These are phyloP conservation scores for Pichia norvegensis DNA, from an alignment of 1,139 yeast species.

Conservation along the genomic window DNA sequence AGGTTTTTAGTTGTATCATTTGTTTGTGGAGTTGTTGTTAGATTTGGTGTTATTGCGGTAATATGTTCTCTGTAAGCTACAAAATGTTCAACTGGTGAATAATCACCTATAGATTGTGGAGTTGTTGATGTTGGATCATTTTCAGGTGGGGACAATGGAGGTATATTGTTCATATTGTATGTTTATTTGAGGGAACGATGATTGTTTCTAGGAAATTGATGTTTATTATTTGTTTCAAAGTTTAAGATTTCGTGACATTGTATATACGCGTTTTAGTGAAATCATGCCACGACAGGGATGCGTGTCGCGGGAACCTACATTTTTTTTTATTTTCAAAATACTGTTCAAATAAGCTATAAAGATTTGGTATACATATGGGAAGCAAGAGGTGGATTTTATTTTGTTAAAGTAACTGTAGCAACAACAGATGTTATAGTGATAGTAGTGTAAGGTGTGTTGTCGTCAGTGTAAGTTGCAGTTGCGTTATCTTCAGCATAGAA, in stretches of 20 bases:
- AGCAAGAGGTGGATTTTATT: too few species aligned
- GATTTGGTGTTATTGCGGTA: not conserved
- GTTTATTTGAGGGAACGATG: too few species aligned
- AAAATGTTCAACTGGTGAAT: constrained; percentile 10
- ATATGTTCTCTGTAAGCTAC: constrained; percentile 7
- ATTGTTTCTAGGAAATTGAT: too few species aligned
- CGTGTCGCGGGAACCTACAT: too few species aligned
- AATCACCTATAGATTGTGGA: constrained; percentile 10
- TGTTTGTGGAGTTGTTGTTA: not conserved
- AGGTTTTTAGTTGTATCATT: not conserved
- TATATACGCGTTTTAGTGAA: too few species aligned
- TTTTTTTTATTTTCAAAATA: too few species aligned
- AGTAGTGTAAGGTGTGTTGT: constrained; percentile 24
- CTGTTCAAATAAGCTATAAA: not conserved
- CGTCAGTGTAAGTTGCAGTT: constrained; percentile 21
- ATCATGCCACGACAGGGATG: too few species aligned
- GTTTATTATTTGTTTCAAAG: too few species aligned
- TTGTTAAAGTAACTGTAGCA: constrained; percentile 26
- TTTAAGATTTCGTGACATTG: too few species aligned
- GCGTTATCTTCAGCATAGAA: constrained; percentile 28
- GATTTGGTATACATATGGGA: not conserved
- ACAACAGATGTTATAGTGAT: constrained; percentile 27
- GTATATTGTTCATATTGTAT: not conserved
- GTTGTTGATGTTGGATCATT: not conserved
- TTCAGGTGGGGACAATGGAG: not conserved